These are phyloP conservation scores for Glaciozyma martinii DNA, from an alignment of 768 basidiomycete species.

Conservation along the genomic window DNA sequence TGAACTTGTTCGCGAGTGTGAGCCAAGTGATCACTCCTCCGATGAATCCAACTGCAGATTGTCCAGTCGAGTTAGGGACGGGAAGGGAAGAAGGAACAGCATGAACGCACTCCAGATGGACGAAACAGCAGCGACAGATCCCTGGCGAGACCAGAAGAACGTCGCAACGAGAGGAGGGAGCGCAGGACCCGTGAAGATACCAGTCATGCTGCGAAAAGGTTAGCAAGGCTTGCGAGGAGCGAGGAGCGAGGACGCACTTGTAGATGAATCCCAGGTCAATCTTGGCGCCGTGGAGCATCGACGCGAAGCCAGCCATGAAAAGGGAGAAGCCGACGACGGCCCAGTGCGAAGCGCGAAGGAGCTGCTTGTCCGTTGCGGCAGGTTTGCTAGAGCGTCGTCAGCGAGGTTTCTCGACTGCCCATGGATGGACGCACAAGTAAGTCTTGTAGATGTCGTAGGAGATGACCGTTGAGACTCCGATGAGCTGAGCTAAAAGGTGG, in stretches of 20 bases:
- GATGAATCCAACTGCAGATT: conserved; percentile 12
- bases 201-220: too few species aligned
- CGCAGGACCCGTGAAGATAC: conserved; percentile 9
- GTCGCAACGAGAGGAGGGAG: conserved; percentile 12
- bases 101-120: conserved; percentile 15
- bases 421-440: neutral
- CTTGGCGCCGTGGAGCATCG: conserved; percentile 34
- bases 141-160: conserved; percentile 19
- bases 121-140: conserved; percentile 2
- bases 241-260: too few species aligned
- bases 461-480: conserved; percentile 19
- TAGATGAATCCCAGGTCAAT: conserved; percentile 38
- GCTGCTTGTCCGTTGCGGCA: conserved; percentile 1
- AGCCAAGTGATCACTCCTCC: conserved; percentile 12
- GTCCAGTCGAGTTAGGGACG: too few species aligned
- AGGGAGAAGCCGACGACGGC: conserved; percentile 35
- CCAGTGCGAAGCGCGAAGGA: conserved; percentile 6
- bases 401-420: neutral
- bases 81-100: too few species aligned
- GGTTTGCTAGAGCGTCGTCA: neutral
- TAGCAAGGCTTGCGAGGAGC: too few species aligned
- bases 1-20: conserved; percentile 5
- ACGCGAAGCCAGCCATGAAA: conserved; percentile 37
- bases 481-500: conserved; percentile 6
- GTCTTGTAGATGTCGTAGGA: conserved; percentile 22